Conservation (phyloP, 2,329 filamentous ascomycete genomes). For the Pseudogymnoascus sp. region DNA sequence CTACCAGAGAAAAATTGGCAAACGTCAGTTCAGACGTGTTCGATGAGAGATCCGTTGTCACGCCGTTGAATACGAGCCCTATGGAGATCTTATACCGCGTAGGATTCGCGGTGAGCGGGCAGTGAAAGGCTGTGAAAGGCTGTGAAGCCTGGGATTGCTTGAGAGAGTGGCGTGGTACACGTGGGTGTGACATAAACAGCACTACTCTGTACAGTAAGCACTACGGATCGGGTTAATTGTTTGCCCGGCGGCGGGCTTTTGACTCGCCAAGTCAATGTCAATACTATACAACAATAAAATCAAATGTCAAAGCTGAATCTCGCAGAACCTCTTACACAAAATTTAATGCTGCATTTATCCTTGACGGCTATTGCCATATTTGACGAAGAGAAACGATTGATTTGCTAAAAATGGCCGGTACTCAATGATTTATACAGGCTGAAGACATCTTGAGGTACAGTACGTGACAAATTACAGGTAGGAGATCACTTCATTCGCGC, state of each 20-base stretch:
- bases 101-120: not conserved
- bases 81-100: constrained; percentile 6
- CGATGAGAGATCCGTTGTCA: not conserved
- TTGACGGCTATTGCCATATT: not conserved
- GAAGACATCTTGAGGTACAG: not conserved
- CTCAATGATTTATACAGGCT: not conserved
- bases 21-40: not conserved
- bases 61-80: not conserved
- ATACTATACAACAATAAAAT: not conserved
- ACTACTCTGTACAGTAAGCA: not conserved
- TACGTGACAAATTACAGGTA: not conserved
- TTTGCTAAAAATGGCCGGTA: not conserved
- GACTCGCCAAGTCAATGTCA: not conserved
- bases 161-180: not conserved
- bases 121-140: not conserved
- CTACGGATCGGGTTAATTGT: not conserved
- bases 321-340: not conserved
- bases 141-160: not conserved
- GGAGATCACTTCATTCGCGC: not conserved
- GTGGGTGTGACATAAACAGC: not conserved
- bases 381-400: not conserved
- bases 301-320: not conserved
- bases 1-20: not conserved
- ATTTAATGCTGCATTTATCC: not conserved
- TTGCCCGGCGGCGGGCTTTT: not conserved